phyloP scores from a whole-genome alignment of 768 basidiomycete species.

The Suillus cothurnatus region DNA sequence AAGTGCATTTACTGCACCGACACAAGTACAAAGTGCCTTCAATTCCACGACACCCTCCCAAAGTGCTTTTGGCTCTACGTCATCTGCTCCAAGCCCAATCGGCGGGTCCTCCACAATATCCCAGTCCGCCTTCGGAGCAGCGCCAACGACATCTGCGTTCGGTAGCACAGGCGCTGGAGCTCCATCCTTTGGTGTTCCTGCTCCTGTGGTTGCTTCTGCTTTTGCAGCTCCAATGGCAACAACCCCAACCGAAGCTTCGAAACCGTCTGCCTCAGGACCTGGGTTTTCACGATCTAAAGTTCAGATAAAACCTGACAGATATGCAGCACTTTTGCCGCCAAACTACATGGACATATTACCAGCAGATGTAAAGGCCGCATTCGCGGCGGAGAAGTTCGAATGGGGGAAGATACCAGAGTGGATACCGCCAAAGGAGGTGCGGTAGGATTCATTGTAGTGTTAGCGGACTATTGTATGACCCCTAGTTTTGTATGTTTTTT shows the following conservation, averaged over 20 bases:
- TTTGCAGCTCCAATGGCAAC: constrained; percentile 32
- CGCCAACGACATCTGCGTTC: constrained; percentile 19
- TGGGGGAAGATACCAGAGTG: constrained; percentile 75
- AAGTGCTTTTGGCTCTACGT: not conserved
- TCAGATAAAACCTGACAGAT: constrained; percentile 52
- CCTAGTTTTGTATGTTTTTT: constrained; percentile 1
- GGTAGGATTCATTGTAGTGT: constrained; percentile 33
- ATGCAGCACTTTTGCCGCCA: constrained; percentile 56
- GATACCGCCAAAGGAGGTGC: constrained; percentile 65
- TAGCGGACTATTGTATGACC: not conserved
- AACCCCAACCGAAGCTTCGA: constrained; percentile 20
- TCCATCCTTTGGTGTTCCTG: constrained; percentile 22
- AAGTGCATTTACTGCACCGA: constrained; percentile 21
- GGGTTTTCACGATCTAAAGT: constrained; percentile 38
- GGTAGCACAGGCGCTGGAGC: constrained; percentile 23
- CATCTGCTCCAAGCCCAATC: constrained; percentile 3
- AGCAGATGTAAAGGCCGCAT: constrained; percentile 50
- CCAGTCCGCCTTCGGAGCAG: constrained; percentile 31
- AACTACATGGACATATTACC: constrained; percentile 63
- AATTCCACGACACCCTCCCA: constrained; percentile 10
- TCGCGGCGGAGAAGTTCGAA: constrained; percentile 58
- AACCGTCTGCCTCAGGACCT: constrained; percentile 25
- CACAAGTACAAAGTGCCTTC: constrained; percentile 24
- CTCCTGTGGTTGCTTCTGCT: constrained; percentile 20
- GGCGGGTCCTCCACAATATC: not conserved